A percentile compares a stretch with the other conserved stretches of the same genome.
Evolutionary conservation across 2,329 filamentous ascomycete species (phyloP).

Genomic region (Tympanopsis confertula): DNA sequence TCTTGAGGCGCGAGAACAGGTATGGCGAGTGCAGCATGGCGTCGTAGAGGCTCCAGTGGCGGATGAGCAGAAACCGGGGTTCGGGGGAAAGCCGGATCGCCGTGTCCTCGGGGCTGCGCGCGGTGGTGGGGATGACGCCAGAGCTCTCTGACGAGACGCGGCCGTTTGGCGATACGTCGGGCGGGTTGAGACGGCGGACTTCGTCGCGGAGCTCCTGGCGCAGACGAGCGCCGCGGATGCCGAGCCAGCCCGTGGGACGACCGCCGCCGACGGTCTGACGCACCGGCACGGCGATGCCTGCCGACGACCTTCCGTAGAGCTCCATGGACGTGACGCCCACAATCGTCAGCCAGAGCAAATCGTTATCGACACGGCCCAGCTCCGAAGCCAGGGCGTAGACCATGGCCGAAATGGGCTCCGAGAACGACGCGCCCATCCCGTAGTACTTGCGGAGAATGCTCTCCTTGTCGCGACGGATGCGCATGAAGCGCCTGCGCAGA

Average conservation of each 20-base stretch:
- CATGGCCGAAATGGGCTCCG: conserved; percentile 87
- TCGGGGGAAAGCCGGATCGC: conserved; percentile 88
- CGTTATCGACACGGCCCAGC: conserved; percentile 90
- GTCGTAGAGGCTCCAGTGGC: conserved; percentile 96
- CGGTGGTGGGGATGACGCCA: conserved; percentile 81
- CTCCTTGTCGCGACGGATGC: conserved; percentile 69
- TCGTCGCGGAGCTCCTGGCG: conserved; percentile 82
- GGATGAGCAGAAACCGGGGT: conserved; percentile 79
- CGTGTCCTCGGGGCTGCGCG: conserved; percentile 78
- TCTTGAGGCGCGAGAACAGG: conserved; percentile 79
- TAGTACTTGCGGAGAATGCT: conserved; percentile 71
- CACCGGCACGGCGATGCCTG: conserved; percentile 59
- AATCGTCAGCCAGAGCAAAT: conserved; percentile 87
- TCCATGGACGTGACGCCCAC: conserved; percentile 92
- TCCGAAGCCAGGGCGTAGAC: conserved; percentile 91
- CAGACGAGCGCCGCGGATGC: conserved; percentile 70
- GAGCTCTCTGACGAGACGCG: conserved; percentile 51
- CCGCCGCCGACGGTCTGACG: conserved; percentile 39
- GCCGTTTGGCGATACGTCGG: conserved; percentile 48
- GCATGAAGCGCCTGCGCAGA: conserved; percentile 62
- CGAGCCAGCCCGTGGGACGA: conserved; percentile 63
- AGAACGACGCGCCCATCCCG: conserved; percentile 75
- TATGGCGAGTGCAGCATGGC: conserved; percentile 98
- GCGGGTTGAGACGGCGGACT: conserved; percentile 83
- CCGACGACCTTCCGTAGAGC: conserved; percentile 75